Evolutionary conservation across 2,329 filamentous ascomycete genomes (phyloP), one percentile per base, ranked within the genome.

Genomic region (Fusarium verticillioides): DNA sequence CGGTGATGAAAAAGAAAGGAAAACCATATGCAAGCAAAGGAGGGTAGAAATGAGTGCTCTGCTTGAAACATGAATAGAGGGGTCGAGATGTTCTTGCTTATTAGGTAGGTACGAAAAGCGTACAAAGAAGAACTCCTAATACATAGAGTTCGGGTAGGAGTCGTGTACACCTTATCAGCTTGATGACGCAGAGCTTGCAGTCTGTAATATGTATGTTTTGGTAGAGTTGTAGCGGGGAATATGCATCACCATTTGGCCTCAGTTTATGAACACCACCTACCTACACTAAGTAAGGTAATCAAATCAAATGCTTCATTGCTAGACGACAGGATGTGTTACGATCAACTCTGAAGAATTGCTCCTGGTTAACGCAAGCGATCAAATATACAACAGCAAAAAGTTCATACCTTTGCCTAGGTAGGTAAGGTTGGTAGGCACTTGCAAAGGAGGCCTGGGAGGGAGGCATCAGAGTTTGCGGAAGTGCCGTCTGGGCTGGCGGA

Each of bases 151-250:
- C 21, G 30, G 37, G 23, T 37, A 23, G 26, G 36, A 36, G 19
- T 61, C 28, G 40, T n/a, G 19, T 59, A 12, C 44, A 47, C 18
- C 21, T 15, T 15, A 46, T 36, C 32, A 65, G 30, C 19, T 37
- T 53, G 58, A 66, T 70, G 66, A 58, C 53, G 54, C 70, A 60
- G 65, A 53, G 47, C 32, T 40, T 36, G 46, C 49, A 66, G 65
- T 46, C 18, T 52, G n/a, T 52, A 52, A 34, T 52, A 19, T 16
- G 32, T 34, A 34, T 16, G 32, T 34, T 19, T 23, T 34, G 30
- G n/a, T 23, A 52, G 47, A 52, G 39, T 42, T 40, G 54, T 46
- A 42, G 57, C 54, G 18, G 49, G 37, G 23, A 32, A 32, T 53
- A 43, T 37, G 39, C 40, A 49, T 34, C 18, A 42, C 37, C 15